These are phyloP conservation scores for Butyriboletus loyo DNA, from an alignment of 768 basidiomycete genomes.

Conservation along the genomic window DNA sequence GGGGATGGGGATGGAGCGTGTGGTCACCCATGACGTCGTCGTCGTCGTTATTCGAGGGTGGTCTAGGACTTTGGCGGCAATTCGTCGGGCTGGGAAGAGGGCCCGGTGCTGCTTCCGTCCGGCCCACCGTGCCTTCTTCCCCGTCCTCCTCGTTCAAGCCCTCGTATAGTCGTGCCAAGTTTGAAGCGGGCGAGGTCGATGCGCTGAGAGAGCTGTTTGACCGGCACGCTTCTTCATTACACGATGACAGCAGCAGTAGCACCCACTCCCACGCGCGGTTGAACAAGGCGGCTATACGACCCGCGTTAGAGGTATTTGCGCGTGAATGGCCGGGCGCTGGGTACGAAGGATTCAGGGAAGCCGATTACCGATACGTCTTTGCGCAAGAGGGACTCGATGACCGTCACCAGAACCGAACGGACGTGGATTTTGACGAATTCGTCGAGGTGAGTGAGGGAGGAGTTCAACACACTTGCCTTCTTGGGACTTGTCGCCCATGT, in stretches of 20 bases:
- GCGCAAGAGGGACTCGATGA: conserved; percentile 66
- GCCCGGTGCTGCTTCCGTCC: background rate
- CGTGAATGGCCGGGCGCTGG: conserved; percentile 36
- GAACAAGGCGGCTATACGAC: conserved; percentile 37
- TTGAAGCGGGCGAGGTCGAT: conserved; percentile 50
- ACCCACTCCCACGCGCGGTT: conserved; percentile 18
- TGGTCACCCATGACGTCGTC: conserved; percentile 9
- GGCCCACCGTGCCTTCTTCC: background rate
- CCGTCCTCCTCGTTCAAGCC: conserved; percentile 14
- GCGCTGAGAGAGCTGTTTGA: conserved; percentile 39
- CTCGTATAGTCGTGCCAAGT: conserved; percentile 49
- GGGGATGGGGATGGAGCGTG: conserved; percentile 1
- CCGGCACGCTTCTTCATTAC: background rate
- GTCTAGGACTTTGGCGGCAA: conserved; percentile 6
- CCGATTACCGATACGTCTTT: conserved; percentile 74
- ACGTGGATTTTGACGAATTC: conserved; percentile 81
- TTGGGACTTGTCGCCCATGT: too few relatives aligned
- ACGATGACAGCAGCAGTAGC: background rate
- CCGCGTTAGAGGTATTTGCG: conserved; percentile 43
- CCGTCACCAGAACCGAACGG: conserved; percentile 30
- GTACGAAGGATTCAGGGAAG: conserved; percentile 57
- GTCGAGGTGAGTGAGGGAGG: conserved; percentile 50
- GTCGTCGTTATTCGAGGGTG: background rate
- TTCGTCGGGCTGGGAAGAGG: conserved; percentile 23
- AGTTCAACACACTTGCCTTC: background rate